Base-by-base conservation (phyloP, 2,329 filamentous ascomycete genomes). In the Colletotrichum nymphaeae region DNA sequence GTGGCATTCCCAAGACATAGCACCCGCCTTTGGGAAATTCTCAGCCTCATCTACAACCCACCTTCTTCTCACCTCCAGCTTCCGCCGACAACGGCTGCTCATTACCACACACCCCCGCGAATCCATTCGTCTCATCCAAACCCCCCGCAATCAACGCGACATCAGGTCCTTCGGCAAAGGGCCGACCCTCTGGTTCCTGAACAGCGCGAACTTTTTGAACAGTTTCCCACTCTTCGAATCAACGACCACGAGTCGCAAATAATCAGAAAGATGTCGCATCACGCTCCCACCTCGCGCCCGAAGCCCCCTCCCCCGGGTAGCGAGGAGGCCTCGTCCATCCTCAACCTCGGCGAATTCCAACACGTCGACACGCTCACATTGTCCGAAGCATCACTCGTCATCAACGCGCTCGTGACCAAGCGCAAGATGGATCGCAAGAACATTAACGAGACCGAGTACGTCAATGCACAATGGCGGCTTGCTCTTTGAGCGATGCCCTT, bases 301-400 rank as follows among this genome's bases (percentile, higher is more conserved):
- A 94, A 93, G 84, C 93, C 92, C 75, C 86, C 88, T 57, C 89
- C 90, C 60, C 89, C 91, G 70, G 93, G 93, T 81, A 95, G 98
- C 82, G 96, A 98, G 83, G 95, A 98, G 86, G 95, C 96, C 28
- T 92, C 93, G 63, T 87, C 90, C 8, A 91, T 91, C 68, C 91
- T 98, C 76, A 94, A 93, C 82, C 93, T 99, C 12, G 97, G 97
- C 84, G 96, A 98, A 81, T 98, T 98, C 84, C 92, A 97, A 78
- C 89, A 96, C 80, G 95, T 97, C 76, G 95, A 97, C 81, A 96
- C 95, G 6, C 88, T 99, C 75, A 98, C 95, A 58, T 90, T 98
- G 66, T 97, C 95, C 42, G 97, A 98, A 85, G 95, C 97, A 2
- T 91, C 95, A 78, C 90, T 98, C 63, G 93, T 99, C 80, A 94